Evolutionary conservation across 805 yeast genomes (phyloP), one percentile per base, ranked within the genome.

Genomic region (Yamadazyma olivae): DNA sequence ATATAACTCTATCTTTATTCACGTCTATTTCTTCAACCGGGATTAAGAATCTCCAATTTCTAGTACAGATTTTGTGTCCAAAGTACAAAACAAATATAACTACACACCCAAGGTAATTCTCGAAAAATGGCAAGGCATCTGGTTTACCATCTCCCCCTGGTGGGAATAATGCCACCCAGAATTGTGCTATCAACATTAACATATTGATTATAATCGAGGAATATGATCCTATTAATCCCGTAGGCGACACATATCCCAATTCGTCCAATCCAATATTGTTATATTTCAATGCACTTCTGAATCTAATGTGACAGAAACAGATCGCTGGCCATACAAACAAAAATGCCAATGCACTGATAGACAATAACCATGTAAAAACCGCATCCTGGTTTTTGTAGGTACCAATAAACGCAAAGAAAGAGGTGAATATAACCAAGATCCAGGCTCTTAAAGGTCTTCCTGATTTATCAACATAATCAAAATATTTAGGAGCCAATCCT

Each of bases 151-250:
- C 44, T 7, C 49, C 48, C 3, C 57, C 65, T 38, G 56, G 43
- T 6, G 73, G 73, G 55, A 44, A 67, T 38, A 67, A 60, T 4
- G 72, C 68, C 32, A 67, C 65, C 70, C 70, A 67, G 49, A 67
- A 67, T 47, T 67, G 71, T 17, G 67, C 70, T 36, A 67, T 50
- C 44, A 67, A 54, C 33, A 67, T 57, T 33, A 67, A 54, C 10
- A 45, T 30, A 44, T 56, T 59, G 49, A 59, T 54, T 4, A 47
- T 37, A 32, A 61, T 46, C 10, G 67, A 62, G 32, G 61, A 63
- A 33, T 48, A 51, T 4, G 71, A 65, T 9, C 73, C 73, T 45
- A 53, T 46, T 16, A 59, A 55, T 19, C 71, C 73, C 7, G 73
- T 69, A 17, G 64, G 57, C 3, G 70, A 53, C 21, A 53, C 57